These are phyloP conservation scores for Grifola frondosa DNA, from an alignment of 1,284 basidiomycete species.

Conservation along the genomic window DNA sequence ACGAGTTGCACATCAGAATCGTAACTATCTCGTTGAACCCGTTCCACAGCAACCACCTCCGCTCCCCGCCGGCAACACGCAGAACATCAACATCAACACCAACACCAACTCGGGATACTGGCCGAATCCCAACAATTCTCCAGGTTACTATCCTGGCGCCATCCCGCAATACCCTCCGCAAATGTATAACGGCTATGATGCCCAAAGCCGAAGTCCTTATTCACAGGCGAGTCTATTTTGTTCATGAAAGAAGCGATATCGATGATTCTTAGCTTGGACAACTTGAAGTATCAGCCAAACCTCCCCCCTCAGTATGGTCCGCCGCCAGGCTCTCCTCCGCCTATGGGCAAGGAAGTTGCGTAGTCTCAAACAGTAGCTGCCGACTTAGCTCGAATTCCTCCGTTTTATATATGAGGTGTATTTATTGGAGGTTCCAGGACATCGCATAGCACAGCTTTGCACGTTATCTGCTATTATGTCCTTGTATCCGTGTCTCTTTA, in stretches of 20 bases:
- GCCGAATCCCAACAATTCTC: conserved; percentile 2
- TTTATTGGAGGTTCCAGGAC: too few species aligned
- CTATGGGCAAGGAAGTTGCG: too few species aligned
- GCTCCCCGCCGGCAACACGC: conserved; percentile 1
- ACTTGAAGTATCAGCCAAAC: conserved; percentile 2
- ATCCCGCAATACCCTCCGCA: conserved; percentile 21
- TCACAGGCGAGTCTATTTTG: conserved; percentile 2
- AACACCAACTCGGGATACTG: conserved; percentile 5
- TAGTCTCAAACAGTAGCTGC: too few species aligned
- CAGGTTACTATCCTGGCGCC: conserved; percentile 4
- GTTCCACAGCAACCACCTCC: too few species aligned
- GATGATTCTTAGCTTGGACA: conserved; percentile 9
- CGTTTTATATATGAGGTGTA: too few species aligned
- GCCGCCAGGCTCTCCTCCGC: conserved; percentile 16
- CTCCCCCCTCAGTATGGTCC: conserved; percentile 19
- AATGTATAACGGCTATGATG: conserved; percentile 19
- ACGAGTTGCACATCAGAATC: conserved; percentile 18
- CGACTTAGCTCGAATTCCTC: too few species aligned
- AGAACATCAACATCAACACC: too few species aligned
- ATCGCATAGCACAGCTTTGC: too few species aligned
- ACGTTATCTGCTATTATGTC: too few species aligned
- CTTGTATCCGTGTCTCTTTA: too few species aligned
- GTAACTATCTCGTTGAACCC: conserved; percentile 24
- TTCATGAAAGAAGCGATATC: not conserved
- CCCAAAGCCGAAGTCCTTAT: conserved; percentile 20